A percentile compares a stretch with the other conserved stretches of the same genome.
These are phyloP conservation scores for Talaromyces trachyspermus DNA, from an alignment of 495 filamentous ascomycete species.

Conservation along the genomic window DNA sequence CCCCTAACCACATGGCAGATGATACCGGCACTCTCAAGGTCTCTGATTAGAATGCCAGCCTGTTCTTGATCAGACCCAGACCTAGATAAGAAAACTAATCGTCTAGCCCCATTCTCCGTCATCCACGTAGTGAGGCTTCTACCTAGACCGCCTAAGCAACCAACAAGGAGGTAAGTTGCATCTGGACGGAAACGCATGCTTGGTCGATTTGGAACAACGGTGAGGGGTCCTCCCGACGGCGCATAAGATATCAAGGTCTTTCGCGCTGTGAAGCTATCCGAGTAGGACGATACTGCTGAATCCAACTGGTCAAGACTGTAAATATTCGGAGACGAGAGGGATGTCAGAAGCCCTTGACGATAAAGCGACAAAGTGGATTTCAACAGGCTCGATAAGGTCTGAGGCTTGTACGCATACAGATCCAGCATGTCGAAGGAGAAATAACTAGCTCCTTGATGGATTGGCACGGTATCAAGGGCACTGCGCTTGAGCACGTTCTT, in stretches of 20 bases:
- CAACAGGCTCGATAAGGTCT: background rate
- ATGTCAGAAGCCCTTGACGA: background rate
- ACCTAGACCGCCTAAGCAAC: conserved; percentile 57
- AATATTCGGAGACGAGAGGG: background rate
- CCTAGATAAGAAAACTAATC: conserved; percentile 52
- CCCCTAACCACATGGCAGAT: conserved; percentile 17
- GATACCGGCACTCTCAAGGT: conserved; percentile 16
- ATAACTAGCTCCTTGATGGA: conserved; percentile 1
- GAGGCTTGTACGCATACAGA: conserved; percentile 9
- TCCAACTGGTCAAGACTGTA: background rate
- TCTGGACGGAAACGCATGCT: conserved; percentile 17
- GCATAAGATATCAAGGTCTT: too few relatives aligned
- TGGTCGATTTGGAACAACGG: background rate
- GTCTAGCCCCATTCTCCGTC: conserved; percentile 44
- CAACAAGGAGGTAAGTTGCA: conserved; percentile 52
- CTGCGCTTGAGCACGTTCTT: conserved; percentile 20
- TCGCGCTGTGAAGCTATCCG: too few relatives aligned
- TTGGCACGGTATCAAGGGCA: background rate
- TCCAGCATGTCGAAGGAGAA: background rate
- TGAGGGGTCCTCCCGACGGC: too few relatives aligned
- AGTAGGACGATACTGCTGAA: background rate
- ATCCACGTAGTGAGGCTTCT: conserved; percentile 51
- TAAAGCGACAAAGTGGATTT: background rate
- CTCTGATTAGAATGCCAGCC: conserved; percentile 18
- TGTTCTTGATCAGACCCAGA: conserved; percentile 29